These are phyloP conservation scores for Pisolithus orientalis DNA, from an alignment of 768 basidiomycete species.

Conservation along the genomic window DNA sequence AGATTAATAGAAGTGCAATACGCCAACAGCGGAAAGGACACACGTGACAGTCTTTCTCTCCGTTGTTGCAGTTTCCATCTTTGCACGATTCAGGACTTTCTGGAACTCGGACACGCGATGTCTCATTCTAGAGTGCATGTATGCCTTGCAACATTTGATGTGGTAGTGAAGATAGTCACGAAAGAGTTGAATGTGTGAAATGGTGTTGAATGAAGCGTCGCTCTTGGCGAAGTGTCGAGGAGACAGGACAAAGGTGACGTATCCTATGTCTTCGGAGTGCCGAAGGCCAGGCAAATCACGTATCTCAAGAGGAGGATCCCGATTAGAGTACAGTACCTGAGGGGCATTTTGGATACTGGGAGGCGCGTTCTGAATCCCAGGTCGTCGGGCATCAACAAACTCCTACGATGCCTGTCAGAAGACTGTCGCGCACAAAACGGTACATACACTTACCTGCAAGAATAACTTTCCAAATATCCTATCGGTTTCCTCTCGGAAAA, in stretches of 20 bases:
- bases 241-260: conserved; percentile 96
- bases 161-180: conserved; percentile 99
- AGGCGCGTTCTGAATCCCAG: conserved; percentile 26
- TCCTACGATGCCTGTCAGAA: conserved; percentile 45
- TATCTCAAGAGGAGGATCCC: conserved; percentile 96
- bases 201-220: conserved; percentile 63
- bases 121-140: conserved; percentile 98
- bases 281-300: conserved; percentile 77
- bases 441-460: conserved; percentile 62
- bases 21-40: conserved; percentile 7
- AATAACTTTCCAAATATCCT: conserved; percentile 97
- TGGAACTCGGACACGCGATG: conserved; percentile 92
- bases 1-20: conserved; percentile 6
- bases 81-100: conserved; percentile 92
- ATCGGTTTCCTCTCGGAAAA: conserved; percentile 97
- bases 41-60: conserved; percentile 92
- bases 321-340: conserved; percentile 91
- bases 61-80: conserved; percentile 76
- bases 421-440: not conserved
- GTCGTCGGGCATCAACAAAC: conserved; percentile 95
- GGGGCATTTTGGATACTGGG: conserved; percentile 95
- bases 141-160: conserved; percentile 97
- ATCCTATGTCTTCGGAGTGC: conserved; percentile 84
- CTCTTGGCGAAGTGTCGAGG: conserved; percentile 88
- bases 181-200: conserved; percentile 95